Conservation (phyloP, 371 early-diverging fungal genomes). For the Mycotypha africana region DNA sequence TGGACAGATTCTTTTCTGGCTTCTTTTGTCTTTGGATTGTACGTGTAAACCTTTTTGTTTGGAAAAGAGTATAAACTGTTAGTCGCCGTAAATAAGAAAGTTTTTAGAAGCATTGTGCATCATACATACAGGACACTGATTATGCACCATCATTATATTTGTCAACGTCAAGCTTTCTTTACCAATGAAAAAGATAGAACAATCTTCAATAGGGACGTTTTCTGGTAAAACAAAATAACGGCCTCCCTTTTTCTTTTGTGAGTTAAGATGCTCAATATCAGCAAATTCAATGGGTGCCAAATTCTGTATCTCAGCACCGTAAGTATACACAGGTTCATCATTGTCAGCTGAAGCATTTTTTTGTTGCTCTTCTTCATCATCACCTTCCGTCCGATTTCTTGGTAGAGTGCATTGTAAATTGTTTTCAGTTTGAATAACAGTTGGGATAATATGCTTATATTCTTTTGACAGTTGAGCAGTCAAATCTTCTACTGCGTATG, state of each 20-base stretch:
- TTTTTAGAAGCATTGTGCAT: neutral
- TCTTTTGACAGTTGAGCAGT: conserved; percentile 11
- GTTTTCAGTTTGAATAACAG: conserved; percentile 48
- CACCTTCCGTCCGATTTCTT: neutral
- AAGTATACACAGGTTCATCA: neutral
- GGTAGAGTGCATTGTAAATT: conserved; percentile 27
- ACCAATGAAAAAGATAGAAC: conserved; percentile 80
- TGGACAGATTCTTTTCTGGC: conserved; percentile 58
- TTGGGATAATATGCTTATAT: conserved; percentile 39
- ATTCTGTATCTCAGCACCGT: neutral
- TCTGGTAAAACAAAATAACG: conserved; percentile 50
- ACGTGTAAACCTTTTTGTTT: conserved; percentile 47
- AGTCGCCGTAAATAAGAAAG: neutral
- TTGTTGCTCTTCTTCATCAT: conserved; percentile 1
- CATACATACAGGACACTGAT: conserved; percentile 46
- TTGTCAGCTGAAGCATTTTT: neutral
- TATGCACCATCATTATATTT: conserved; percentile 81
- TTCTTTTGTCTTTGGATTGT: conserved; percentile 53
- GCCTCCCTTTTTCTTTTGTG: conserved; percentile 35
- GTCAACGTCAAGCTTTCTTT: conserved; percentile 77
- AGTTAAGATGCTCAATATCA: conserved; percentile 5
- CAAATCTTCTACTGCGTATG: conserved; percentile 52
- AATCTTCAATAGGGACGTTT: conserved; percentile 45
- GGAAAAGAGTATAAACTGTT: neutral
- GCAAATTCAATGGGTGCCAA: conserved; percentile 7